These are phyloP conservation scores for Vanrija sp. DNA, from an alignment of 1,284 basidiomycete genomes.

Conservation along the genomic window DNA sequence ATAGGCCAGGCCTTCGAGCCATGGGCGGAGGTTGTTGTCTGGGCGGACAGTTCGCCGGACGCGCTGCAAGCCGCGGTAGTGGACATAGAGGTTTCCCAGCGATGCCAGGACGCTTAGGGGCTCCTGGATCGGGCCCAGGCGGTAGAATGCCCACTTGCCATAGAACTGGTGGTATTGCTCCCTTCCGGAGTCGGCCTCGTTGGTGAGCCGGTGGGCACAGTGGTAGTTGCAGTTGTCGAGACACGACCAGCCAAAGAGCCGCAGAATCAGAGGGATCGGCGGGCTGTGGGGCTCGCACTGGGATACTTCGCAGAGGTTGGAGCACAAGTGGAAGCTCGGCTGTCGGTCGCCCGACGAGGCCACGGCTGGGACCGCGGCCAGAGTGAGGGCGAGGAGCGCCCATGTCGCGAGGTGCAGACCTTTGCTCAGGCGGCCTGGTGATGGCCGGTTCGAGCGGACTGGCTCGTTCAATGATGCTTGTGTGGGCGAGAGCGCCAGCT, in stretches of 20 bases:
- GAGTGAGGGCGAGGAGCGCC: constrained; percentile 6
- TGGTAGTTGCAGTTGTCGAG: constrained; percentile 79
- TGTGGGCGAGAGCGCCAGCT: too few relatives aligned
- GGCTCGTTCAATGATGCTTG: too few relatives aligned
- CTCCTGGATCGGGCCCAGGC: constrained; percentile 83
- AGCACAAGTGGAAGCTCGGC: constrained; percentile 56
- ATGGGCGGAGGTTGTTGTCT: constrained; percentile 65
- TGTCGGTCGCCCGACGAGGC: constrained; percentile 62
- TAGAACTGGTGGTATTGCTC: constrained; percentile 69
- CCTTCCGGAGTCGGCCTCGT: constrained; percentile 52
- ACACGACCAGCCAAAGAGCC: constrained; percentile 64
- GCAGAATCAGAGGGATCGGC: constrained; percentile 55
- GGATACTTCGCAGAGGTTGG: constrained; percentile 39
- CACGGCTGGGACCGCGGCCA: constrained; percentile 10
- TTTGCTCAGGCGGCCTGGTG: not conserved
- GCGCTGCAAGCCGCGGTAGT: constrained; percentile 58
- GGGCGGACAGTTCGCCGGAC: constrained; percentile 57
- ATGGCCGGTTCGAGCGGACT: too few relatives aligned
- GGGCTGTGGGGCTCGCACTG: constrained; percentile 48
- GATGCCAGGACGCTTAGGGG: constrained; percentile 89
- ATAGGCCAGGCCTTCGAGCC: constrained; percentile 66
- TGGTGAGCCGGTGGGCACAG: constrained; percentile 81
- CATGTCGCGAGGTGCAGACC: not conserved
- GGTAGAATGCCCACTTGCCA: constrained; percentile 96
- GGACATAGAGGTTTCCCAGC: constrained; percentile 72